Evolutionary conservation across 129 eudicot species (phyloP), one percentile per base, ranked within the genome.

Genomic region (carrot (Daucus carota)): DNA sequence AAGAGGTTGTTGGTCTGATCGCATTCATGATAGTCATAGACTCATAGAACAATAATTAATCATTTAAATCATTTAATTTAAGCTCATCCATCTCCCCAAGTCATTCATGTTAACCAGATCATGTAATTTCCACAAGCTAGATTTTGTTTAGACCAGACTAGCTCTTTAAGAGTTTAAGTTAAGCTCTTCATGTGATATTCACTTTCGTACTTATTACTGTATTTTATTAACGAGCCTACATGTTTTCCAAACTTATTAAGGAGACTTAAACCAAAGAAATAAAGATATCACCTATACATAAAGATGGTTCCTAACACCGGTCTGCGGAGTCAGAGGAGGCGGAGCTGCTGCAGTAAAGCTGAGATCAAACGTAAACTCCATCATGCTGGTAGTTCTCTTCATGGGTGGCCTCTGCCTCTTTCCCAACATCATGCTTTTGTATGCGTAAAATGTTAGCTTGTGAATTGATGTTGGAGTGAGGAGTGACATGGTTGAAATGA

Each of bases 371-470:
- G 87, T 81, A 79, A 91, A 86, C 72, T 86, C 93, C 29, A 87
- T 86, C 93, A 91, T 86, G 85, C 97, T 91, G 24, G 91, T 91
- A 46, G 91, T 91, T 76, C 97, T 86, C 84, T 88, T 91, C 78
- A 91, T 85, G 47, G 91, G 91, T 10, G 91, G 91, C 16, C 93
- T 84, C 29, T 71, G 73, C 54, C 93, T 88, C 86, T 90, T 88
- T 10, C 90, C 92, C 75, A 90, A 43, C 88, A 90, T 40, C 92
- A 85, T 90, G 18, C 54, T 71, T 18, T n/a, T 47, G 26, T 24
- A 66, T 1, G 59, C 7, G 22, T n/a, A 18, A 6, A 5, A 6
- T 18, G 24, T 50, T 50, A 50, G 2, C 31, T n/a, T 54, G 63
- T n/a, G 80, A 47, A 59, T 67, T 38, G 52, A 60, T 77, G 16